Conservation (phyloP, 1,139 yeast species). For the Sugiyamaella japonica region DNA sequence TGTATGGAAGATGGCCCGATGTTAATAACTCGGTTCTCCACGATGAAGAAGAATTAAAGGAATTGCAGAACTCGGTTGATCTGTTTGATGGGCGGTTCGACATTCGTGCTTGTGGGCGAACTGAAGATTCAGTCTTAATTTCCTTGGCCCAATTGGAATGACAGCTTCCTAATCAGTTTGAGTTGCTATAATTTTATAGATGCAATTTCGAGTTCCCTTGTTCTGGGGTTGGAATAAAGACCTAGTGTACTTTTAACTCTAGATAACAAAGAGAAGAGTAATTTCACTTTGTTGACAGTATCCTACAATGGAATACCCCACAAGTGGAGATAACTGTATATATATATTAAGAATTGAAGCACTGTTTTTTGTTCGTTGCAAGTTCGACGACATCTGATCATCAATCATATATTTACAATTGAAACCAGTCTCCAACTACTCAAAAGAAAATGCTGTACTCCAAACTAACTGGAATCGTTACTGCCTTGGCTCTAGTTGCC, state of each 20-base stretch:
- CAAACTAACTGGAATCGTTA: constrained; percentile 5
- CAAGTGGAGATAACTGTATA: not conserved
- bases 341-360: not conserved
- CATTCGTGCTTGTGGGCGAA: constrained; percentile 57
- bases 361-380: not conserved
- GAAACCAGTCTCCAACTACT: too few relatives aligned
- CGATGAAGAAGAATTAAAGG: constrained; percentile 49
- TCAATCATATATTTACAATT: not conserved
- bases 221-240: not conserved
- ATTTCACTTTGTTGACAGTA: not conserved
- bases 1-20: constrained; percentile 66
- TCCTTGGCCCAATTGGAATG: constrained; percentile 43
- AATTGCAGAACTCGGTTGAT: constrained; percentile 54
- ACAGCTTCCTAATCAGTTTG: not conserved
- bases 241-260: not conserved
- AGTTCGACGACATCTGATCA: not conserved
- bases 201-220: not conserved
- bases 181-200: not conserved
- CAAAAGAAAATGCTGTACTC: constrained; percentile 1
- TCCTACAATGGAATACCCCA: not conserved
- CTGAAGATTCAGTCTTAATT: constrained; percentile 71
- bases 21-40: constrained; percentile 54
- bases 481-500: constrained; percentile 2
- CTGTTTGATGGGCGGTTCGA: constrained; percentile 66
- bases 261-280: not conserved